A percentile compares a stretch with the other conserved stretches of the same genome.
Conservation (phyloP, 1,284 basidiomycete species). For the Pisolithus thermaeus region DNA sequence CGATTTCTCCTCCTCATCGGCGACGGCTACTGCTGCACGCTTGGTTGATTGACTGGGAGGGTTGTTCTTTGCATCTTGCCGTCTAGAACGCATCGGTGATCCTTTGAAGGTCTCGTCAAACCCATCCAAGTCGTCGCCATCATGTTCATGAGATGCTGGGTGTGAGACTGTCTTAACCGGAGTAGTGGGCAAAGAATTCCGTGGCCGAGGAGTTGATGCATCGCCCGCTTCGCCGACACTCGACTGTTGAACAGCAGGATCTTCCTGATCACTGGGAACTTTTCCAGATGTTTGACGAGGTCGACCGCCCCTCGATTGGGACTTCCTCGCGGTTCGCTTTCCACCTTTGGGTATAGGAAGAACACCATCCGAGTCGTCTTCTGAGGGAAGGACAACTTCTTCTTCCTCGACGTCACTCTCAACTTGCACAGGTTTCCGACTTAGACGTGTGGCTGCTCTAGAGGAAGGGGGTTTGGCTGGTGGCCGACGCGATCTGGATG, state of each 20-base stretch:
- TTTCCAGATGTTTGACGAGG: slow-evolving; percentile 2
- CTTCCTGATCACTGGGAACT: slow-evolving; percentile 2
- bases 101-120: slow-evolving; percentile 19
- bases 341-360: slow-evolving; percentile 3
- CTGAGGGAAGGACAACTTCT: slow-evolving; percentile 7
- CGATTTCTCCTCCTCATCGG: slow-evolving; percentile 34
- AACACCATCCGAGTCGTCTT: slow-evolving; percentile 12
- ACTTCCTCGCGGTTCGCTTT: slow-evolving; percentile 2
- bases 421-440: slow-evolving; percentile 8
- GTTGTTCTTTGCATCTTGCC: slow-evolving; percentile 7
- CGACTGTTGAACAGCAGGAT: background rate
- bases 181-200: slow-evolving; percentile 4
- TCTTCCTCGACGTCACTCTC: slow-evolving; percentile 18
- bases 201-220: slow-evolving; percentile 12
- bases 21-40: slow-evolving; percentile 10
- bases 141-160: slow-evolving; percentile 3
- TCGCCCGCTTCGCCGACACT: slow-evolving; percentile 4
- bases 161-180: background rate
- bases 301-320: background rate
- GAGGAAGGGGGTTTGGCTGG: slow-evolving; percentile 17
- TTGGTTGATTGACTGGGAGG: slow-evolving; percentile 9
- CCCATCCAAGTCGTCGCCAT: slow-evolving; percentile 19
- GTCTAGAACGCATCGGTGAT: slow-evolving; percentile 14
- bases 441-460: slow-evolving; percentile 4
- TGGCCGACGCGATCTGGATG: slow-evolving; percentile 11